Base-by-base conservation (phyloP, 176 grass and related monocot genomes). In the Poa annua region DNA sequence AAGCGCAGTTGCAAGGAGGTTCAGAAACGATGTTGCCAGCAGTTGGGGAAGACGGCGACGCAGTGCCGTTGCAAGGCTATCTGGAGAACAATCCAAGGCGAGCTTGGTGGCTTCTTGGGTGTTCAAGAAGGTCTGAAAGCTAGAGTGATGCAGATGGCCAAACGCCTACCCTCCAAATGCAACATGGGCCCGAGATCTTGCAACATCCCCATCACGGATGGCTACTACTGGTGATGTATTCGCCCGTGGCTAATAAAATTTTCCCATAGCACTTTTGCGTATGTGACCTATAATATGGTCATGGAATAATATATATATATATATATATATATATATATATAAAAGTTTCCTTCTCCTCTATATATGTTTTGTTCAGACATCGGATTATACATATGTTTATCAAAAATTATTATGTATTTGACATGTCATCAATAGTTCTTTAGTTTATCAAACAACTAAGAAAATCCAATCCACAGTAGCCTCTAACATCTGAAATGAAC, bases 21-120 rank as follows among this genome's bases (percentile, higher is more conserved):
- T 11, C 38, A 6, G 0, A 22, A 7, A 6, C n/a, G n/a, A 9
- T 71, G 68, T 47, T 71, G 68, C 68, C 12, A 42, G 3, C 68
- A 8, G 11, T 6, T 71, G 5, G n/a, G 11, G 1, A 38, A 71
- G 11, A 25, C 4, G 6, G 2, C 39, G 8, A 8, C n/a, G 6
- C n/a, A 71, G 22, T 71, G 68, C 39, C 68, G 68, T 3, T 71
- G 68, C 68, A 71, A 71, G 39, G n/a, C 42, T 22, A 71, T 71
- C 41, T 22, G 0, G 39, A 22, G 39, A 45, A 8, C 68, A 47
- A 71, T 71, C n/a, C 68, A 71, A 47, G 39, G 39, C 6, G n/a
- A 71, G 11, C n/a, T 71, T 2, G 1, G 68, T 47, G 68, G 68
- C 2, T 4, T 71, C 41, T 47, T 15, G 0, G 41, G 39, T 8